phyloP scores from a whole-genome alignment of 2,329 filamentous ascomycete genomes.

The Fusarium foetens region DNA sequence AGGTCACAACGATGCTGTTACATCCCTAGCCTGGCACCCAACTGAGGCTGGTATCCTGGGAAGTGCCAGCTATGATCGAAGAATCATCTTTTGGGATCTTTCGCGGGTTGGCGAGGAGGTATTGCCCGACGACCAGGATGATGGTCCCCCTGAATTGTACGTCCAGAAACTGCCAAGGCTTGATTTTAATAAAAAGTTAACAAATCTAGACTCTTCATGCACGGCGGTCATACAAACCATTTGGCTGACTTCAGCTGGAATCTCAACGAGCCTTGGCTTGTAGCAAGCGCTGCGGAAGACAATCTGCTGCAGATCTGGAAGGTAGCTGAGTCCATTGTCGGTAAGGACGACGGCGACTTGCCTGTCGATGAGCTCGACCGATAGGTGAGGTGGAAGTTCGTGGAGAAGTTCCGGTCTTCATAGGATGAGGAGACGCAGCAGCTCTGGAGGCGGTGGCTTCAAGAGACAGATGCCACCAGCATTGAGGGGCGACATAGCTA shows the following conservation, averaged over 20 bases:
- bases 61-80: slow-evolving; percentile 90
- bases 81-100: slow-evolving; percentile 97
- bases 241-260: slow-evolving; percentile 99
- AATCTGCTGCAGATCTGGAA: slow-evolving; percentile 97
- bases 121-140: slow-evolving; percentile 91
- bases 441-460: slow-evolving; percentile 38
- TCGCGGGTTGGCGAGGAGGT: slow-evolving; percentile 94
- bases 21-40: slow-evolving; percentile 94
- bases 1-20: slow-evolving; percentile 89
- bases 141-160: slow-evolving; percentile 93
- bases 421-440: slow-evolving; percentile 46
- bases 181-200: slow-evolving; percentile 31
- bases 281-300: slow-evolving; percentile 95
- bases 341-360: slow-evolving; percentile 78
- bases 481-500: slow-evolving; percentile 26
- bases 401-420: slow-evolving; percentile 46
- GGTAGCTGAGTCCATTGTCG: slow-evolving; percentile 83
- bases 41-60: slow-evolving; percentile 88
- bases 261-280: slow-evolving; percentile 93
- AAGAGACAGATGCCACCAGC: slow-evolving; percentile 14
- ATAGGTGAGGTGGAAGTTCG: slow-evolving; percentile 55
- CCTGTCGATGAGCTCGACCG: slow-evolving; percentile 80
- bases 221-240: slow-evolving; percentile 96
- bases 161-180: slow-evolving; percentile 48
- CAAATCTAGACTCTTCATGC: slow-evolving; percentile 84